Evolutionary conservation across 208 protist genomes (phyloP), one percentile per base, ranked within the genome.

Genomic region (Plasmodiophora brassicae): DNA sequence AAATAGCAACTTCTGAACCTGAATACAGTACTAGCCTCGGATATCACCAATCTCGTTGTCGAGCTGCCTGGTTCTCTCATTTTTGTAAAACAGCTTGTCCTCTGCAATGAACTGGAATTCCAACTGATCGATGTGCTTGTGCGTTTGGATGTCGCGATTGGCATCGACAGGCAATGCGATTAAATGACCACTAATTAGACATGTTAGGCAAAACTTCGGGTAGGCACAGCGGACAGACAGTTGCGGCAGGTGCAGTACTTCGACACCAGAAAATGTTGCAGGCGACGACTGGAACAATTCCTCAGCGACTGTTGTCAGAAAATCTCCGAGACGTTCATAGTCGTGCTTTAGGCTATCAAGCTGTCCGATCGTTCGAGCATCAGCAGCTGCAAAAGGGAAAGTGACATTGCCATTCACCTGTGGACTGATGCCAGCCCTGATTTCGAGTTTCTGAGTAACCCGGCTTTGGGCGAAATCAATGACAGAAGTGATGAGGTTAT

Each of bases 61-160:
- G 10, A 78, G n/a, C 41, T 78, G 10, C n/a, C 65, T 5, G n/a
- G 65, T 78, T 5, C n/a, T 5, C 10, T 78, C 65, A 78, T 78
- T 78, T 38, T 78, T 78, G n/a, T 36, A 78, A 78, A 78, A 78
- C 65, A 78, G n/a, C 41, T 78, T 78, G n/a, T 78, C 65, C 41
- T 78, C 65, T 44, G 65, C 65, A 78, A 36, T 36, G n/a, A 78
- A 78, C n/a, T 78, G 65, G 41, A 78, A 78, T 14, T 78, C 65
- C 20, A 78, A 32, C n/a, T n/a, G 41, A 38, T 5, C 14, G 10
- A 32, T 5, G 10, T n/a, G 20, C n/a, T 78, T 78, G 32, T 78
- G 65, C 5, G 5, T 5, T 32, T 78, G 32, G 32, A 78, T 5
- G 20, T 5, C 20, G 32, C 65, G 5, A 32, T 78, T 78, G 32